phyloP scores from a whole-genome alignment of 2,329 filamentous ascomycete genomes.

The Fusarium drepaniforme region DNA sequence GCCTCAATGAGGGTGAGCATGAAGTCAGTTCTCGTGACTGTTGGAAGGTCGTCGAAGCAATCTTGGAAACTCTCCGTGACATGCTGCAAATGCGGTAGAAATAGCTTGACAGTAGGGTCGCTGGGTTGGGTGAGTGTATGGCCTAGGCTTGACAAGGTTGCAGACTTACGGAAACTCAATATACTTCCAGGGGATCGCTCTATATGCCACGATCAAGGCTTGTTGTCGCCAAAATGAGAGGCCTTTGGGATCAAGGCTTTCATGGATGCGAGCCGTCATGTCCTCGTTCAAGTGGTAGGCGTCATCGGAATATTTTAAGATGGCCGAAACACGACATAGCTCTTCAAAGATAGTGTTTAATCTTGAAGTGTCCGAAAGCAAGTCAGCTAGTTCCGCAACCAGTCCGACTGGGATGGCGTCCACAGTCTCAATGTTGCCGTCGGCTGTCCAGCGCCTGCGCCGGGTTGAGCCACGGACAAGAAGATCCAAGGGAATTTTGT shows the following conservation, averaged over 20 bases:
- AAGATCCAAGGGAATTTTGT: conserved; percentile 36
- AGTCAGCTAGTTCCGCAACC: conserved; percentile 10
- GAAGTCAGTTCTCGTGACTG: conserved; percentile 30
- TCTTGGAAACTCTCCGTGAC: conserved; percentile 28
- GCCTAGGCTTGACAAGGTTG: conserved; percentile 5
- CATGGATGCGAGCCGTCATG: conserved; percentile 27
- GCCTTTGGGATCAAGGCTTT: conserved; percentile 19
- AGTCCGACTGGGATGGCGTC: conserved; percentile 48
- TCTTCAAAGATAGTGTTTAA: conserved; percentile 24
- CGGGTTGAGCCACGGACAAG: conserved; percentile 32
- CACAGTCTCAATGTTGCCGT: conserved; percentile 38
- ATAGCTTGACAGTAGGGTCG: conserved; percentile 26
- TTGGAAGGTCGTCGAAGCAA: conserved; percentile 25
- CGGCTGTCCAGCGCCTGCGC: conserved; percentile 41
- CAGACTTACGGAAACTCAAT: conserved; percentile 37
- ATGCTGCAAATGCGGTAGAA: conserved; percentile 35
- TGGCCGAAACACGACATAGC: conserved; percentile 14
- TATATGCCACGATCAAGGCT: conserved; percentile 34
- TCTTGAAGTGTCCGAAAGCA: conserved; percentile 25
- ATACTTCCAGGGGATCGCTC: conserved; percentile 41
- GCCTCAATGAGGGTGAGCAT: conserved; percentile 39
- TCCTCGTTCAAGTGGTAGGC: conserved; percentile 34
- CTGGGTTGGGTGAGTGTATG: conserved; percentile 22
- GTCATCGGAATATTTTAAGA: conserved; percentile 25
- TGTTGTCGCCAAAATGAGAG: conserved; percentile 34